A percentile compares a stretch with the other conserved stretches of the same genome.
Conservation (phyloP, 2,329 filamentous ascomycete species). For the Claviceps africana region DNA sequence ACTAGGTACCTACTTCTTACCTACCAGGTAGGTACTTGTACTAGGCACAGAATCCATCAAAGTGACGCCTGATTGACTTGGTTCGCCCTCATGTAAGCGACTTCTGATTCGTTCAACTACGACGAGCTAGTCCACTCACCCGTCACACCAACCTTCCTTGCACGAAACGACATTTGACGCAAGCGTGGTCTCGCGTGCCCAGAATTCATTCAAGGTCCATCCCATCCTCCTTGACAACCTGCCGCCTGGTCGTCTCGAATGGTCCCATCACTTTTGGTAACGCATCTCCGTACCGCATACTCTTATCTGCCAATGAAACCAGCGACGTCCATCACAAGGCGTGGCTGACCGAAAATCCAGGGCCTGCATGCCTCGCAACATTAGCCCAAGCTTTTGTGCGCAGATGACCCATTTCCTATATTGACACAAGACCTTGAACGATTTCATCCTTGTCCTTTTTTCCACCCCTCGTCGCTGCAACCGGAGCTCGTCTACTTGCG, state of each 20-base stretch:
- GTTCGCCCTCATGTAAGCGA: no score
- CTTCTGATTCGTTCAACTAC: no score
- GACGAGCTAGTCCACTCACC: no score
- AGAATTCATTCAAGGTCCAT: background rate
- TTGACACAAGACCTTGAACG: background rate
- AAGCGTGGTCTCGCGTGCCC: slow-evolving; percentile 6
- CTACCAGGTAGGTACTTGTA: no score
- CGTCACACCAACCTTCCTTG: no score
- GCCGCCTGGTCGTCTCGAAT: background rate
- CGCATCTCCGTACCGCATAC: background rate
- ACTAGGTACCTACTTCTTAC: no score
- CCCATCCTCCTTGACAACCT: background rate
- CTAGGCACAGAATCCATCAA: no score
- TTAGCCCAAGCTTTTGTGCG: background rate
- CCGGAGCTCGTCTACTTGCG: background rate
- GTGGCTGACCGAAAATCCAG: slow-evolving; percentile 3
- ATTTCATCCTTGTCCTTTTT: background rate
- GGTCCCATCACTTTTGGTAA: background rate
- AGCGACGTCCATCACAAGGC: background rate
- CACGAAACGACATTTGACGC: slow-evolving; percentile 6
- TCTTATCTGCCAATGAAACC: background rate
- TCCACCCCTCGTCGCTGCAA: background rate
- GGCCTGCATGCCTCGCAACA: slow-evolving; percentile 1
- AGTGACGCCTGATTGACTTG: no score
- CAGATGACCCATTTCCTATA: background rate